These are phyloP conservation scores for Lactarius evosmus DNA, from an alignment of 768 basidiomycete species.

Conservation along the genomic window DNA sequence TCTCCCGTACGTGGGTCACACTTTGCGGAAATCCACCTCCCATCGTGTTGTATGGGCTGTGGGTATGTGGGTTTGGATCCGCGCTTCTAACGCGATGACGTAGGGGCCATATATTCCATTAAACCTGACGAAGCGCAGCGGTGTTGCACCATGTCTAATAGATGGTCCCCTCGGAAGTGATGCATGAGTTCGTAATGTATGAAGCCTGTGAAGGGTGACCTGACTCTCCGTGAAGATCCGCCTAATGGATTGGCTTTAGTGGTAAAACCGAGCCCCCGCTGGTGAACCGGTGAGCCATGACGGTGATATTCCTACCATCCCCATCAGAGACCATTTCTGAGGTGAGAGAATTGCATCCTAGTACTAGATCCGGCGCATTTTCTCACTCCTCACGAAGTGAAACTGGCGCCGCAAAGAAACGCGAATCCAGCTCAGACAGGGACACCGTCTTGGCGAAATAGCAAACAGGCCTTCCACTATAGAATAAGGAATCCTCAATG, in stretches of 20 bases:
- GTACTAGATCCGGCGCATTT: background rate
- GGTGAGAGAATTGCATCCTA: background rate
- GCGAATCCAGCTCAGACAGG: background rate
- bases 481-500: background rate
- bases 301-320: background rate
- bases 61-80: background rate
- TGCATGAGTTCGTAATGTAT: background rate
- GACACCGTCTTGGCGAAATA: background rate
- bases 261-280: background rate
- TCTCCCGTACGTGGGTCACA: background rate
- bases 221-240: background rate
- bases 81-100: background rate
- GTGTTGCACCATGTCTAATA: background rate
- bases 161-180: background rate
- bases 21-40: background rate
- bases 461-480: background rate
- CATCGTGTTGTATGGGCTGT: background rate
- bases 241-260: background rate
- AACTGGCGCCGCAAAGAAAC: background rate
- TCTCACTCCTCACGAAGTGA: background rate
- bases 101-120: background rate
- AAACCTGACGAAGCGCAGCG: background rate
- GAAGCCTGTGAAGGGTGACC: background rate
- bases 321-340: background rate
- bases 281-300: background rate